These are phyloP conservation scores for Trichoderma gracile DNA, from an alignment of 2,329 filamentous ascomycete species.

Conservation along the genomic window DNA sequence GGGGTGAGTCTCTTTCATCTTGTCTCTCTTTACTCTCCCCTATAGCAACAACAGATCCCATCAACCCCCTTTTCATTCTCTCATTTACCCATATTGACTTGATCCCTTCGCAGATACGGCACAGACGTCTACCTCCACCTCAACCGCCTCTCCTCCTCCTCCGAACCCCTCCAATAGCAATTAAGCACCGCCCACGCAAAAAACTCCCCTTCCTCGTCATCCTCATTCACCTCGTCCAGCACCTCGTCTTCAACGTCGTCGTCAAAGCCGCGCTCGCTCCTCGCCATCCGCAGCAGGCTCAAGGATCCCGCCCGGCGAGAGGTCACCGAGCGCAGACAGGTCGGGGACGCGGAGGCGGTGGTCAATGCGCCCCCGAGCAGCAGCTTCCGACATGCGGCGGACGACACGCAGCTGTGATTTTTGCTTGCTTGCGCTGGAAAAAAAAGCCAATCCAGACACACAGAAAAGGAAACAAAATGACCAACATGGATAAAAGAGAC, in stretches of 20 bases:
- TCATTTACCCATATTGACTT: background rate
- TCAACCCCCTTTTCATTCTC: conserved; percentile 42
- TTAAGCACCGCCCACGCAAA: conserved; percentile 54
- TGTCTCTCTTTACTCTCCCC: conserved; percentile 1
- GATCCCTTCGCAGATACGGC: conserved; percentile 63
- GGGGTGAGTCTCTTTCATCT: conserved; percentile 64
- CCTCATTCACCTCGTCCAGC: too few relatives aligned
- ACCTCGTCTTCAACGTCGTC: too few relatives aligned
- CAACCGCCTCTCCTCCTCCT: conserved; percentile 91
- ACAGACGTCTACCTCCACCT: conserved; percentile 98
- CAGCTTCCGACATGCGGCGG: conserved; percentile 32
- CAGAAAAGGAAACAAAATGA: too few relatives aligned
- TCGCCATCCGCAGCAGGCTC: conserved; percentile 63
- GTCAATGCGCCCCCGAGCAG: conserved; percentile 55
- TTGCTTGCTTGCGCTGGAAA: too few relatives aligned
- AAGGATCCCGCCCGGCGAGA: conserved; percentile 62
- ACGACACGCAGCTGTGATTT: conserved; percentile 42
- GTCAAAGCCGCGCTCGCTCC: background rate
- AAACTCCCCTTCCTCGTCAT: conserved; percentile 34
- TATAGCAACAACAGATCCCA: background rate
- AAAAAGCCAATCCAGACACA: too few relatives aligned
- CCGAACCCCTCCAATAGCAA: conserved; percentile 94
- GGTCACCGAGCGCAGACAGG: conserved; percentile 83
- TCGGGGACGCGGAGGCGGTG: conserved; percentile 81
- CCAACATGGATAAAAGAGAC: too few relatives aligned